Base-by-base conservation (phyloP, 441 rosid genomes). In the Populus hybrid region DNA sequence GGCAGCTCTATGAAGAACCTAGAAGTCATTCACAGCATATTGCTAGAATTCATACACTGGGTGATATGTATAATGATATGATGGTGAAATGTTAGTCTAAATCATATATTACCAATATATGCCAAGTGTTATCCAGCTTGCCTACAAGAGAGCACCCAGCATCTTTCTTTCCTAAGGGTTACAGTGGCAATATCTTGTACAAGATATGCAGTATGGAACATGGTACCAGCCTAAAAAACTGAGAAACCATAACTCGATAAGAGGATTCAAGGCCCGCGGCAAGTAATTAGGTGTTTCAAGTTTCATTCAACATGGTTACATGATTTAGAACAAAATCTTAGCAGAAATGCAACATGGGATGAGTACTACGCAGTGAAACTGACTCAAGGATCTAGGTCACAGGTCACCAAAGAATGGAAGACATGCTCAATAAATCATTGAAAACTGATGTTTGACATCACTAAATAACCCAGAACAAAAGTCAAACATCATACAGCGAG, bases 1-100 rank as follows among this genome's bases (percentile, higher is more conserved):
- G 76, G 30, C 42, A 46, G 28, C 73, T 64, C 42, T 36, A 71
- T 71, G 70, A 76, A 16, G 20, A 69, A 32, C 69, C 70, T 75
- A 69, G 69, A 36, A 26, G n/a, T 69, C 28, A 40, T 23, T 53
- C 61, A 65, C 34, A 53, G 64, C 18, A 38, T 7, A 30, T 26
- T 23, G 78, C 46, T 36, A 73, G 61, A 53, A 53, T 16, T 18
- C 61, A 53, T 53, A 53, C 21, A 18, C 8, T 53, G 61, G 61
- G 61, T 53, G 61, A 53, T 16, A 16, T 16, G n/a, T 53, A 53
- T 6, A 53, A 53, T 53, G 61, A 18, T 16, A 18, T 5, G 61
- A 6, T 16, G 61, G 21, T 53, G 21, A 53, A 53, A 18, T 53
- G 21, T 53, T 16, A 53, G 61, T 18, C 7, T 53, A 53, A 53